Evolutionary conservation across 441 rosid genomes (phyloP).

Genomic region (Pelargonium citronellum): DNA sequence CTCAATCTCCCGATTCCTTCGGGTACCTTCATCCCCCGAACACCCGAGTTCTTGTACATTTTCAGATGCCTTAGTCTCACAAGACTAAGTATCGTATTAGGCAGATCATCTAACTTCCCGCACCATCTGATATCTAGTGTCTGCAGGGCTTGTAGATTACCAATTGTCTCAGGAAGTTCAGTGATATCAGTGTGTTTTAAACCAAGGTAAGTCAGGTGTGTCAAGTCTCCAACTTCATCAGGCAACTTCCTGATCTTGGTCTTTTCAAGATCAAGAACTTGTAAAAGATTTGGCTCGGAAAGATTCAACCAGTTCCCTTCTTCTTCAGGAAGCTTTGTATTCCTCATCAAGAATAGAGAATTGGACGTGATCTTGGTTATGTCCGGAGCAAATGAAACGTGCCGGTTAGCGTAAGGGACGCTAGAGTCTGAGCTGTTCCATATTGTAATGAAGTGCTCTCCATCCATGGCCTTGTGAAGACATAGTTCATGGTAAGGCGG

Average conservation of each 20-base stretch:
- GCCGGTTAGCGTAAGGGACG: conserved; percentile 16
- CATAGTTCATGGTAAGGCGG: conserved; percentile 20
- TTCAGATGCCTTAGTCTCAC: conserved; percentile 30
- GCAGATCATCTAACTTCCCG: conserved; percentile 22
- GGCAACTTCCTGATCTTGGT: conserved; percentile 29
- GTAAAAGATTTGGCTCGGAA: conserved; percentile 29
- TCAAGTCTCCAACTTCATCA: conserved; percentile 34
- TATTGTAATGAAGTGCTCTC: conserved; percentile 16
- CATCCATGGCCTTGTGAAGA: neutral
- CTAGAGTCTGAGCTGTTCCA: conserved; percentile 16
- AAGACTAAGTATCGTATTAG: conserved; percentile 23
- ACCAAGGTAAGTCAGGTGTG: conserved; percentile 39
- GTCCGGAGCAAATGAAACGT: conserved; percentile 24
- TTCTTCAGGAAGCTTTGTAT: conserved; percentile 25
- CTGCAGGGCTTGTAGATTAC: conserved; percentile 26
- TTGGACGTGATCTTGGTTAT: conserved; percentile 16
- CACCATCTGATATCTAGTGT: conserved; percentile 38
- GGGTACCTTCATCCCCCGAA: conserved; percentile 26
- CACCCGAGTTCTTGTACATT: conserved; percentile 25
- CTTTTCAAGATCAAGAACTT: conserved; percentile 32
- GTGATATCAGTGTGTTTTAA: conserved; percentile 27
- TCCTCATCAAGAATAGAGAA: conserved; percentile 32
- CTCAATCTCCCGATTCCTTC: conserved; percentile 24
- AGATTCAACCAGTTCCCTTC: conserved; percentile 31
- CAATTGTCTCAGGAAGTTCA: conserved; percentile 29